Percentiles rank a stretch among this genome's conserved stretches.
Conservation (phyloP, 768 basidiomycete genomes). For the Macrolepiota fuliginosa region DNA sequence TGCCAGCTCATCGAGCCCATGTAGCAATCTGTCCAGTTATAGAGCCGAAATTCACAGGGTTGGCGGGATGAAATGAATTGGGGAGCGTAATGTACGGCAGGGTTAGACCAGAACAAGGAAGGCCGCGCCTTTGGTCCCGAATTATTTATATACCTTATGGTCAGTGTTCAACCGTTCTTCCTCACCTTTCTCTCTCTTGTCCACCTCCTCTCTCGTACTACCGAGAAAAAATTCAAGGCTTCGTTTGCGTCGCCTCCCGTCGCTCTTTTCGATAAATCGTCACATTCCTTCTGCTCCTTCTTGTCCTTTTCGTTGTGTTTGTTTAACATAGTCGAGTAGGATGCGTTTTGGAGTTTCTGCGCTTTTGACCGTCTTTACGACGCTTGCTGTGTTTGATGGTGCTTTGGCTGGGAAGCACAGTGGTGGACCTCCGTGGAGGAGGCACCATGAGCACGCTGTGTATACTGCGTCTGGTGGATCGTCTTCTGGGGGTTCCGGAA, state of each 20-base stretch:
- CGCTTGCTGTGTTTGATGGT: constrained; percentile 11
- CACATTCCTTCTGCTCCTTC: background rate
- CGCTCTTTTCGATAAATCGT: constrained; percentile 9
- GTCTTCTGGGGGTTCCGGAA: background rate
- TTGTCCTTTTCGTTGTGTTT: background rate
- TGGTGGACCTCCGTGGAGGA: constrained; percentile 1
- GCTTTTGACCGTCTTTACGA: constrained; percentile 3
- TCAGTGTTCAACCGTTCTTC: background rate
- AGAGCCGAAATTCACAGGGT: background rate
- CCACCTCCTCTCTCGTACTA: background rate
- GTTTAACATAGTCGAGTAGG: background rate
- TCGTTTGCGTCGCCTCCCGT: background rate
- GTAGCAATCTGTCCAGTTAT: no score
- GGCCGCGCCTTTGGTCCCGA: background rate
- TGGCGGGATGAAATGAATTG: background rate
- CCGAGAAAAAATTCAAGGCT: background rate
- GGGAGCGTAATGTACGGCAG: background rate
- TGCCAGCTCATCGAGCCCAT: background rate
- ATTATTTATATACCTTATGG: background rate
- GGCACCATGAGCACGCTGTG: background rate
- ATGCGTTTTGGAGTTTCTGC: constrained; percentile 4
- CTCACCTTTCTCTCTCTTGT: background rate
- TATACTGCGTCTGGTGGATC: background rate
- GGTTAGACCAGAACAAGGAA: constrained; percentile 2
- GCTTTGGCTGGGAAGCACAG: background rate